A percentile compares a stretch with the other conserved stretches of the same genome.
Conservation (phyloP, 108 stramenopile species). For the Parmales sp. region DNA sequence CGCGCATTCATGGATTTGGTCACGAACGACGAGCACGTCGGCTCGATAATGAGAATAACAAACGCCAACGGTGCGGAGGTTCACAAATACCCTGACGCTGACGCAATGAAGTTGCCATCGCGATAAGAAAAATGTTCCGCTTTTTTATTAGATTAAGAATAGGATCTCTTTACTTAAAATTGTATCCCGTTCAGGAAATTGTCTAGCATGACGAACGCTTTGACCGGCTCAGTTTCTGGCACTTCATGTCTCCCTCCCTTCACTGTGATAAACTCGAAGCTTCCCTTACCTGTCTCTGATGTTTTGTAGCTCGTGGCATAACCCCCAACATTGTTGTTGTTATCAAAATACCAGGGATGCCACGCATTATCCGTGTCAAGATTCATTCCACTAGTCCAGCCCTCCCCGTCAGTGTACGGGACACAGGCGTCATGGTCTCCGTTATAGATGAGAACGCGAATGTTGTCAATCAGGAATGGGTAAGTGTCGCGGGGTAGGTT, state of each 20-base stretch:
- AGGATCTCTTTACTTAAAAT: background rate
- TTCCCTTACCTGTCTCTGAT: no score
- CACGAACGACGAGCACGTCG: background rate
- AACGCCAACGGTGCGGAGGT: background rate
- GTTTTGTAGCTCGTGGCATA: background rate
- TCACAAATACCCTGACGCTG: no score
- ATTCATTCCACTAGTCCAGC: constrained; percentile 27
- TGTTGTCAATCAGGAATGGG: constrained; percentile 21
- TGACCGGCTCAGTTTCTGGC: constrained; percentile 1
- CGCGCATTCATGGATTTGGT: background rate
- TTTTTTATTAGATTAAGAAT: background rate
- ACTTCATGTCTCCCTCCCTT: constrained; percentile 11
- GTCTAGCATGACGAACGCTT: background rate
- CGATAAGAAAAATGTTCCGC: background rate
- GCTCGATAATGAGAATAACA: background rate
- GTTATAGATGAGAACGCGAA: constrained; percentile 32
- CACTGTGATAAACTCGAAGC: background rate
- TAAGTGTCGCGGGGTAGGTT: constrained; percentile 34
- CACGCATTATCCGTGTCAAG: constrained; percentile 10
- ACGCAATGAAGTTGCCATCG: no score
- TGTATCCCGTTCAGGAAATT: background rate
- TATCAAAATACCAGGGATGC: constrained; percentile 21
- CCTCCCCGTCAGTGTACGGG: constrained; percentile 28
- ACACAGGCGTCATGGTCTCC: constrained; percentile 39
- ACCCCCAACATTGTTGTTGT: background rate